Conservation (phyloP, 176 grass and related monocot genomes). For the Oryza glumipatula region DNA sequence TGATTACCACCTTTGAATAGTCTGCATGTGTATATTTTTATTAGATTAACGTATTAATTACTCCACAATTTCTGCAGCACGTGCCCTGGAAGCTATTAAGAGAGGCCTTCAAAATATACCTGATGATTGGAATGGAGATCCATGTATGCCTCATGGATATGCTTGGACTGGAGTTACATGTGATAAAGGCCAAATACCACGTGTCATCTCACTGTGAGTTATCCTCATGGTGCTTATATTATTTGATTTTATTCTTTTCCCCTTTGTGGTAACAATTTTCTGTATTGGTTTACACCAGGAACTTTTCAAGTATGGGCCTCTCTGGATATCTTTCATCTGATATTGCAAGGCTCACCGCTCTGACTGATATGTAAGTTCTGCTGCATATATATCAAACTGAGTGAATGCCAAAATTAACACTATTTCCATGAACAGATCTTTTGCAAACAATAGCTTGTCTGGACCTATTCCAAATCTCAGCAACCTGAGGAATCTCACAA, state of each 20-base stretch:
- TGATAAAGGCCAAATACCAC: conserved; percentile 52
- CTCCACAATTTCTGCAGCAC: conserved; percentile 53
- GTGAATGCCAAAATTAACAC: conserved; percentile 39
- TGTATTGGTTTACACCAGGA: conserved; percentile 60
- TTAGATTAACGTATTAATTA: conserved; percentile 32
- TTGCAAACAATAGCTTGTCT: conserved; percentile 71
- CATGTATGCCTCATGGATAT: conserved; percentile 86
- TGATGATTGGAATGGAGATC: conserved; percentile 92
- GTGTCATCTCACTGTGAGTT: conserved; percentile 83
- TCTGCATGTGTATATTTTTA: not conserved
- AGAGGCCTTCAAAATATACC: conserved; percentile 57
- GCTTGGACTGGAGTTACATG: conserved; percentile 91
- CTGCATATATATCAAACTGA: conserved; percentile 23
- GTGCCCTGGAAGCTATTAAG: conserved; percentile 65
- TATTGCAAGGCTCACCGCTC: conserved; percentile 74
- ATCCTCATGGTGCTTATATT: conserved; percentile 37
- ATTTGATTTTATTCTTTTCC: conserved; percentile 9
- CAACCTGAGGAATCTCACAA: conserved; percentile 56
- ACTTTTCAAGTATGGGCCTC: conserved; percentile 77
- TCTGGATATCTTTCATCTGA: conserved; percentile 64
- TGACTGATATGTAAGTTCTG: conserved; percentile 71
- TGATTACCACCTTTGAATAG: not conserved
- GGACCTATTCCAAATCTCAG: conserved; percentile 78
- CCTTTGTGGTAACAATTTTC: conserved; percentile 35
- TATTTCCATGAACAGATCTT: conserved; percentile 60